Evolutionary conservation across 805 yeast species (phyloP).

Genomic region (Brettanomyces naardenensis): DNA sequence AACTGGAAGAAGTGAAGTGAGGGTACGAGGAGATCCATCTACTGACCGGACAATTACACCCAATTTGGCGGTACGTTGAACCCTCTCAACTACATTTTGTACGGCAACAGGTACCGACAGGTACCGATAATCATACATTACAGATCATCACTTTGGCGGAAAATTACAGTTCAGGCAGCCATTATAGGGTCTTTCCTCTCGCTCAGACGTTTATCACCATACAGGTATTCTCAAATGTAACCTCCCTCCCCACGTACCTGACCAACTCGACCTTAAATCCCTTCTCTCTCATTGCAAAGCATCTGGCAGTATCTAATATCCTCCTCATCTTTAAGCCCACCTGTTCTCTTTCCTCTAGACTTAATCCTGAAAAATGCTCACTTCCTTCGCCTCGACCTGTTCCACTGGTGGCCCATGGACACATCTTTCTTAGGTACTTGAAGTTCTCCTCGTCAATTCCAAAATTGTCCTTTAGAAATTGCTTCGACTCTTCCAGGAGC

Average conservation of each 20-base stretch:
- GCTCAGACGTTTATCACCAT: constrained; percentile 21
- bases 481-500: constrained; percentile 40
- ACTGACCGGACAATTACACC: too few relatives aligned
- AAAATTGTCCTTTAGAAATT: constrained; percentile 28
- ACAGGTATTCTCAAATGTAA: constrained; percentile 59
- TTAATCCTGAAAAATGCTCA: constrained; percentile 40
- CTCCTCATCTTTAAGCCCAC: constrained; percentile 67
- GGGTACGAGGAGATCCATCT: too few relatives aligned
- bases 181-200: too few relatives aligned
- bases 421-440: constrained; percentile 46
- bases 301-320: constrained; percentile 67
- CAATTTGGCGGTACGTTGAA: too few relatives aligned
- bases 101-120: too few relatives aligned
- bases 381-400: constrained; percentile 23
- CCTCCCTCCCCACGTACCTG: constrained; percentile 46
- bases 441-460: constrained; percentile 26
- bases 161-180: too few relatives aligned
- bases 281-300: constrained; percentile 32
- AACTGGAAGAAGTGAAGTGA: too few relatives aligned
- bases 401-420: constrained; percentile 89
- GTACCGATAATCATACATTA: too few relatives aligned
- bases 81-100: too few relatives aligned
- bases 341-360: constrained; percentile 40
- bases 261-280: constrained; percentile 43
- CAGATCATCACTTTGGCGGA: too few relatives aligned